These are phyloP conservation scores for Spencermartinsiella europaea DNA, from an alignment of 805 yeast genomes.

Conservation along the genomic window DNA sequence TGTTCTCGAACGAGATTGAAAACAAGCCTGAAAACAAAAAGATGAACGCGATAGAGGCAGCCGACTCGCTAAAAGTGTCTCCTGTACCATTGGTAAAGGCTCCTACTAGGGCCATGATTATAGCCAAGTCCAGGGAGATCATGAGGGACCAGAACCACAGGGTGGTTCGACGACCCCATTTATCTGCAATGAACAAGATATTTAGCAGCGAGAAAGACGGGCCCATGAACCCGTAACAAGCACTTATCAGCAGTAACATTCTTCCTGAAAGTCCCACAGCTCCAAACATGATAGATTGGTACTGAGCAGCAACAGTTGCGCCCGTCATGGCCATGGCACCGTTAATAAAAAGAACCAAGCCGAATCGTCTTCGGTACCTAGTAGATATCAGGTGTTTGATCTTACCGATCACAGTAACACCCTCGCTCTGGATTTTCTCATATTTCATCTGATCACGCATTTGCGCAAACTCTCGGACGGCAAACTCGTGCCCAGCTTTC, in stretches of 20 bases:
- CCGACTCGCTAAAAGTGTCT: background rate
- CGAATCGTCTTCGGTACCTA: background rate
- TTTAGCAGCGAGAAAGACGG: background rate
- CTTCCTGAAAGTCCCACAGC: background rate
- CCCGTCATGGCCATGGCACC: conserved; percentile 2
- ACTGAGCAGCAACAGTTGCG: conserved; percentile 1
- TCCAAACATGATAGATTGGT: conserved; percentile 1
- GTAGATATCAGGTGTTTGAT: background rate
- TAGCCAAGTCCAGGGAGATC: background rate
- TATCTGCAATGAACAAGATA: background rate
- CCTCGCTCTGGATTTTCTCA: conserved; percentile 2
- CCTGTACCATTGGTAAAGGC: background rate
- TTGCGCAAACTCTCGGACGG: conserved; percentile 7
- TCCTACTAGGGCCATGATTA: background rate
- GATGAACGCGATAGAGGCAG: conserved; percentile 4
- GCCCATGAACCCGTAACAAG: conserved; percentile 5
- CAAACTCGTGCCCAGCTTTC: conserved; percentile 13
- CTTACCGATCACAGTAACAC: background rate
- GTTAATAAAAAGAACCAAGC: background rate
- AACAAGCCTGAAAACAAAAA: conserved; percentile 3
- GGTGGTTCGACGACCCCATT: conserved; percentile 2
- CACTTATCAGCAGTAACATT: conserved; percentile 28
- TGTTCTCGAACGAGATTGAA: conserved; percentile 1
- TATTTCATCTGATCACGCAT: conserved; percentile 6
- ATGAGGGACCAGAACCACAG: background rate